These are phyloP conservation scores for Thamnidium elegans DNA, from an alignment of 192 early-diverging fungal genomes.

Conservation along the genomic window DNA sequence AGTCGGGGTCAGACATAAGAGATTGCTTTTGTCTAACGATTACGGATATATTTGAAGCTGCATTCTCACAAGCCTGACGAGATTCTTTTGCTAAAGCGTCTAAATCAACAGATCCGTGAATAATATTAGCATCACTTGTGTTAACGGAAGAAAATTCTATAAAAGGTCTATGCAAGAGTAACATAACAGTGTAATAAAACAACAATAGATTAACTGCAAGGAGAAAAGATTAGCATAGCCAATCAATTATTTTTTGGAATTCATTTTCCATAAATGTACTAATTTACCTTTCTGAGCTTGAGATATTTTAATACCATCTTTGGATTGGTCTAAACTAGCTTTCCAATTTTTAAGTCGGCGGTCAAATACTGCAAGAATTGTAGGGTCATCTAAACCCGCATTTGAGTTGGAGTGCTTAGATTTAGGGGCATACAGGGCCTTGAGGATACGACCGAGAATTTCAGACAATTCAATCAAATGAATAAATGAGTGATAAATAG, in stretches of 20 bases:
- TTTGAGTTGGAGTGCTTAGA: conserved; percentile 40
- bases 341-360: conserved; percentile 31
- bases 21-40: conserved; percentile 11
- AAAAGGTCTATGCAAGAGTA: conserved; percentile 51
- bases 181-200: conserved; percentile 42
- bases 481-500: conserved; percentile 41
- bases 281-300: conserved; percentile 27
- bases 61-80: conserved; percentile 16
- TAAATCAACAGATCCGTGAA: background rate
- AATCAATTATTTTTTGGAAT: background rate
- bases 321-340: conserved; percentile 12
- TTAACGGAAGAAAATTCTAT: conserved; percentile 27
- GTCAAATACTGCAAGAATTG: conserved; percentile 43
- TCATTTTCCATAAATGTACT: background rate
- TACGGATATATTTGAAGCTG: conserved; percentile 16
- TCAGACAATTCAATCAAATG: conserved; percentile 47
- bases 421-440: conserved; percentile 47
- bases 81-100: conserved; percentile 19
- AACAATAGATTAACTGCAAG: conserved; percentile 26
- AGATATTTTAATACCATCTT: conserved; percentile 14
- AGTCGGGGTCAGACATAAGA: conserved; percentile 9
- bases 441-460: conserved; percentile 49
- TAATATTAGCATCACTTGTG: background rate
- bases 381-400: conserved; percentile 40
- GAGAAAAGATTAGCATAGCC: background rate